Evolutionary conservation across 192 early-diverging fungal genomes (phyloP).

Genomic region (Mortierella hygrophila): DNA sequence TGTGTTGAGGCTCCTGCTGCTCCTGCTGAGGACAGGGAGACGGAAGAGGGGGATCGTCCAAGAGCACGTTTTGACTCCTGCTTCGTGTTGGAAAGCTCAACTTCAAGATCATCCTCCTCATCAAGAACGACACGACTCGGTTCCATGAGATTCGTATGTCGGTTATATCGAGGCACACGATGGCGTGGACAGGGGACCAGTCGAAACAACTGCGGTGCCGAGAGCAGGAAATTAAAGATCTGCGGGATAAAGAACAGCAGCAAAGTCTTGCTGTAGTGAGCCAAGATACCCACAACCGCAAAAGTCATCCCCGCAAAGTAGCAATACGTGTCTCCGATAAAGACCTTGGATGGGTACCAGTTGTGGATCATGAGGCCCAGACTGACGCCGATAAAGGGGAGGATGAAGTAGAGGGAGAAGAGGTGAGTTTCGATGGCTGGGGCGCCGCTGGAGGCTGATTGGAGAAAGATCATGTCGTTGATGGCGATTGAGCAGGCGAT

Average conservation of each 20-base stretch:
- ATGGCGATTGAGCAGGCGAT: conserved; percentile 87
- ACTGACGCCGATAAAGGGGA: conserved; percentile 94
- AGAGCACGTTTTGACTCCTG: conserved; percentile 23
- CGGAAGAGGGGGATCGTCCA: conserved; percentile 23
- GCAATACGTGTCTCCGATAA: conserved; percentile 97
- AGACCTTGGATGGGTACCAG: conserved; percentile 92
- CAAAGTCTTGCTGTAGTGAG: conserved; percentile 94
- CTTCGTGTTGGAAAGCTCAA: conserved; percentile 8
- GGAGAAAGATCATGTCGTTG: conserved; percentile 81
- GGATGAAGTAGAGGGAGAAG: conserved; percentile 90
- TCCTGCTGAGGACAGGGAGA: neutral
- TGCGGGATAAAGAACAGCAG: conserved; percentile 96
- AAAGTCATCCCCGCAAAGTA: conserved; percentile 99
- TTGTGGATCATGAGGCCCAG: conserved; percentile 88
- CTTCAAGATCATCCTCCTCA: conserved; percentile 18
- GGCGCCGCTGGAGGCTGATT: conserved; percentile 56
- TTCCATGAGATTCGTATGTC: conserved; percentile 44
- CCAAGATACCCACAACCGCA: conserved; percentile 95
- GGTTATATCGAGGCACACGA: conserved; percentile 83
- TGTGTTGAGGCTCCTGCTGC: neutral
- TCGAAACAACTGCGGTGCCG: conserved; percentile 93
- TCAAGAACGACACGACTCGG: conserved; percentile 36
- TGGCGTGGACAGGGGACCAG: conserved; percentile 97
- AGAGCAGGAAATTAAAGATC: conserved; percentile 97
- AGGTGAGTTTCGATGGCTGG: conserved; percentile 84